A percentile compares a stretch with the other conserved stretches of the same genome.
These are phyloP conservation scores for Blumeria hordei DNA, from an alignment of 2,329 filamentous ascomycete species.

Conservation along the genomic window DNA sequence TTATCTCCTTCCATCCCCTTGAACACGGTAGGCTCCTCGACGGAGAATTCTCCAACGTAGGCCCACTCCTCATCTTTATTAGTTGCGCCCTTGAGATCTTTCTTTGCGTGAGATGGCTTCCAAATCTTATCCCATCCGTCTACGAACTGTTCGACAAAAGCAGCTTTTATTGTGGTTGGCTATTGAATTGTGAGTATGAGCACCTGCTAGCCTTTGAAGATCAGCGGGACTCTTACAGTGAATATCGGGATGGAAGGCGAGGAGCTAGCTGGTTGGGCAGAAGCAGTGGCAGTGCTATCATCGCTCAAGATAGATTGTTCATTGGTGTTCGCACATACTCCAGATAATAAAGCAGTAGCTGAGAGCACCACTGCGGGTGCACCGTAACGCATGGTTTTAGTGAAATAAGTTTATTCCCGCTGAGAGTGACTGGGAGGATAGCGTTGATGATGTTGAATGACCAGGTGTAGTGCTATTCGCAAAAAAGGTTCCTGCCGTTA, in stretches of 20 bases:
- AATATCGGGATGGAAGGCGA: conserved; percentile 54
- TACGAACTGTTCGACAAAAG: conserved; percentile 96
- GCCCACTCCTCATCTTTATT: conserved; percentile 75
- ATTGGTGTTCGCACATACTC: conserved; percentile 43
- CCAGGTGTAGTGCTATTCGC: not conserved
- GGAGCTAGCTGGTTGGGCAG: conserved; percentile 28
- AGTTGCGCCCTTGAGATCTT: conserved; percentile 44
- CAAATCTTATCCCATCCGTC: conserved; percentile 85
- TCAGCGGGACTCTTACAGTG: conserved; percentile 38
- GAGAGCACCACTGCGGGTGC: conserved; percentile 39
- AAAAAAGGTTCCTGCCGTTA: not conserved
- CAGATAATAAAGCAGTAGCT: conserved; percentile 48
- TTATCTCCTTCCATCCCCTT: conserved; percentile 91
- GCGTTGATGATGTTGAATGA: not conserved
- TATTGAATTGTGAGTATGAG: conserved; percentile 17
- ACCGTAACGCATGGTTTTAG: conserved; percentile 52
- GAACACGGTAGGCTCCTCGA: conserved; percentile 76
- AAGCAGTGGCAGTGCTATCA: conserved; percentile 19
- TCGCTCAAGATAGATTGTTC: conserved; percentile 30
- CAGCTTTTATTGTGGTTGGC: conserved; percentile 72
- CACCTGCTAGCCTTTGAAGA: not conserved
- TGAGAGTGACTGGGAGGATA: not conserved
- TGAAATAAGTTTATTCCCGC: not conserved
- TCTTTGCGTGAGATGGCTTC: conserved; percentile 92
- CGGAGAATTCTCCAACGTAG: conserved; percentile 87